Evolutionary conservation across 768 basidiomycete species (phyloP).

Genomic region (Candolleomyces efflorescens): DNA sequence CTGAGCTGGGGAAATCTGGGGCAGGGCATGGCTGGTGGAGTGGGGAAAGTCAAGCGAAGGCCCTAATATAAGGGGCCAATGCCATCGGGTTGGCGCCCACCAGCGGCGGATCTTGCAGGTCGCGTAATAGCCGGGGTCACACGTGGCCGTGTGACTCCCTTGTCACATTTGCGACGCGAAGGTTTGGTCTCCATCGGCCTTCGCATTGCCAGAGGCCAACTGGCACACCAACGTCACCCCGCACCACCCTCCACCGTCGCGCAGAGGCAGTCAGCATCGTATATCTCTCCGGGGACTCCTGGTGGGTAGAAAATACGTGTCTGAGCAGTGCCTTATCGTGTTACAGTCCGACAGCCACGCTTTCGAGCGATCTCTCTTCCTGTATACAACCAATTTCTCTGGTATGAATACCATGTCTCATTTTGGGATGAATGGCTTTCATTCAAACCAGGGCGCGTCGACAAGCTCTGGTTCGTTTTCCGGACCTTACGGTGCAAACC

Average conservation of each 20-base stretch:
- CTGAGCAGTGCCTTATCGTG: too few species aligned
- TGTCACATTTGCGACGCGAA: neutral
- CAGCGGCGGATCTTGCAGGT: neutral
- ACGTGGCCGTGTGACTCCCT: neutral
- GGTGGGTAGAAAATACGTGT: too few species aligned
- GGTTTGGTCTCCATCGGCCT: neutral
- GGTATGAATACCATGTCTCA: conserved; percentile 20
- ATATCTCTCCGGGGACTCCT: too few species aligned
- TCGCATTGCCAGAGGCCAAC: neutral
- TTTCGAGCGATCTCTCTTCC: too few species aligned
- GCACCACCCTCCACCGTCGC: too few species aligned
- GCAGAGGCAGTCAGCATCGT: too few species aligned
- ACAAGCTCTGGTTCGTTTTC: conserved; percentile 26
- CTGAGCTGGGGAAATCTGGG: conserved; percentile 28
- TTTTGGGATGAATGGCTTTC: conserved; percentile 26
- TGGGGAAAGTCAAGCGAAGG: neutral
- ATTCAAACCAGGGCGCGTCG: conserved; percentile 25
- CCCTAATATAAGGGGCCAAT: neutral
- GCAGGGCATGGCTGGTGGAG: conserved; percentile 25
- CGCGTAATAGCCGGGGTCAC: neutral
- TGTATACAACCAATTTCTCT: too few species aligned
- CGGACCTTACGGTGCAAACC: conserved; percentile 13
- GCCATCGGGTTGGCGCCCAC: neutral
- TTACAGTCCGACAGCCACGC: too few species aligned
- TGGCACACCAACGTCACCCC: too few species aligned